Base-by-base conservation (phyloP, 805 yeast genomes). In the Teunomyces funiuensis region DNA sequence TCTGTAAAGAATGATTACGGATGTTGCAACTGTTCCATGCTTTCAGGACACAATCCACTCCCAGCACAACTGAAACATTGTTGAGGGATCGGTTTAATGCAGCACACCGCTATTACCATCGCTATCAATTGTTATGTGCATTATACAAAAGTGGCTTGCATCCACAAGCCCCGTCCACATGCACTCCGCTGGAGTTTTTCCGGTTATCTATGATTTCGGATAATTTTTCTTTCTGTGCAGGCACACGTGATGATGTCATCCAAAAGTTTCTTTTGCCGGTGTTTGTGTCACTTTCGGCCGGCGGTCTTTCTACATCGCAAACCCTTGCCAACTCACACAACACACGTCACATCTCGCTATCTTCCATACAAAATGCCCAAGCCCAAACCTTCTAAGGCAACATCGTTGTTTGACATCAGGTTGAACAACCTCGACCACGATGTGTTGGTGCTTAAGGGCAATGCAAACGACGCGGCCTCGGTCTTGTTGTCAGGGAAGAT, bases 401-500 rank as follows among this genome's bases (percentile, higher is more conserved):
- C 71, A 8, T 52, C 70, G 10, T 58, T 68, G 18, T 68, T 68
- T 45, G 73, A 77, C 40, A 72, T 79, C 42, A 71, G 95, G 40
- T 61, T 88, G 27, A 74, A 79, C 38, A 79, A 88, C 18, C 59
- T 76, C 2, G 95, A 86, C 31, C 83, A 81, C 47, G 93, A 88
- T 55, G 91, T 90, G 7, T 63, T 91, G 4, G 77, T 93, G 6
- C 61, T 91, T 23, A 84, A 88, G 51, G 99, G 99, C 1, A 56
- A 83, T 1, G 80, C 84, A 5, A 73, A 75, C 26, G 90, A 83
- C 39, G 96, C 97, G 0, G 74, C 88, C 0, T 82, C 96, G 2
- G 86, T 80, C 3, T 65, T 85, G 5, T 61, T 93, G 19, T 67
- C 84, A 1, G 99, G 99, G 3, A 80, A 79, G 8, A 81, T 93